phyloP scores from a whole-genome alignment of 2,329 filamentous ascomycete genomes.

The Sordariomycetes sp. region DNA sequence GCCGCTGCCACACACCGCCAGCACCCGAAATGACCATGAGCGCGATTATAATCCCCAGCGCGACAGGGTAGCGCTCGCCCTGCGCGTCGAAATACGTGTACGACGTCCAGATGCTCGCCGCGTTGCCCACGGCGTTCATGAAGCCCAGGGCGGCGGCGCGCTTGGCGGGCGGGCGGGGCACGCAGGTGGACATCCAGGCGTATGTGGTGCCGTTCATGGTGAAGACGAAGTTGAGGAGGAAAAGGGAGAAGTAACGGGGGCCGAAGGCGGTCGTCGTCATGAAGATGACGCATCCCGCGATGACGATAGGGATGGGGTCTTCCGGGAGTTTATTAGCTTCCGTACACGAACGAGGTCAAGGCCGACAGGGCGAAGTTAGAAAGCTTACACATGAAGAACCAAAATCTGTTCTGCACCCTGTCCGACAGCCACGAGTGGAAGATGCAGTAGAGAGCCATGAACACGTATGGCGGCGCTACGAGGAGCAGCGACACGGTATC shows the following conservation, averaged over 20 bases:
- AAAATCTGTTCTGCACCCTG: constrained; percentile 6
- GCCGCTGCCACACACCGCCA: constrained; percentile 15
- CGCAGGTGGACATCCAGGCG: constrained; percentile 37
- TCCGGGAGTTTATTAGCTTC: too few relatives aligned
- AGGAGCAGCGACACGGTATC: constrained; percentile 4
- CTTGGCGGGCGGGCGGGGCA: constrained; percentile 42
- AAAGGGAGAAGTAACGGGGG: constrained; percentile 42
- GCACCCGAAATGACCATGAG: constrained; percentile 14
- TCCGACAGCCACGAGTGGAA: constrained; percentile 24
- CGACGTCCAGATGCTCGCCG: constrained; percentile 38
- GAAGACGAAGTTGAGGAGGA: constrained; percentile 45
- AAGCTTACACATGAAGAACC: constrained; percentile 7
- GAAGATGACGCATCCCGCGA: constrained; percentile 30
- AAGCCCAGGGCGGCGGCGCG: constrained; percentile 41
- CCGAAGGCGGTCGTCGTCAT: constrained; percentile 40
- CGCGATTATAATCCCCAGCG: constrained; percentile 27
- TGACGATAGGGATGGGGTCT: constrained; percentile 36
- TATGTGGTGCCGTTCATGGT: constrained; percentile 38
- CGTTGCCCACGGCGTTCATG: constrained; percentile 44
- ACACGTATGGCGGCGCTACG: constrained; percentile 33
- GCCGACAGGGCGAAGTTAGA: not conserved
- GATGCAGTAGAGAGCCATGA: constrained; percentile 34
- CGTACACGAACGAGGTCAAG: too few relatives aligned
- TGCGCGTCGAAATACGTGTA: constrained; percentile 32
- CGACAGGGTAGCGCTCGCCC: constrained; percentile 24